Percentiles rank a stretch among this genome's conserved stretches.
Conservation (phyloP, 2,329 filamentous ascomycete genomes). For the Cercospora sp. region DNA sequence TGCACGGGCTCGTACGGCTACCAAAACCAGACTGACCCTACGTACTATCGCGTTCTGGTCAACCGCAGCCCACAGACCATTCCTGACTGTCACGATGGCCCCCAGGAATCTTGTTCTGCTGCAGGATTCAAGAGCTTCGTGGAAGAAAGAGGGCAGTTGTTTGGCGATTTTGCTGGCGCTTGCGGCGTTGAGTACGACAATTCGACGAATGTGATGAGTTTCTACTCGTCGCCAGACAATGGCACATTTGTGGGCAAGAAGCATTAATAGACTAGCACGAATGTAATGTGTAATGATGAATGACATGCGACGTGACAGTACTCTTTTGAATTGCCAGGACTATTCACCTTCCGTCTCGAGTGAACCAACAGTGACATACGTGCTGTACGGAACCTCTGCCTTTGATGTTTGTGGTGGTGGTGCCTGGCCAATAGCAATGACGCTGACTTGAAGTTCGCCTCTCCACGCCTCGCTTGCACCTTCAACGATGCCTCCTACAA, state of each 20-base stretch:
- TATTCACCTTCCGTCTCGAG: background rate
- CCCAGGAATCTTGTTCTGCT: slow-evolving; percentile 53
- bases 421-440: slow-evolving; percentile 8
- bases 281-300: slow-evolving; percentile 16
- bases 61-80: slow-evolving; percentile 55
- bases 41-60: slow-evolving; percentile 54
- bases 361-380: background rate
- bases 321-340: background rate
- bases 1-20: slow-evolving; percentile 60
- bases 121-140: slow-evolving; percentile 49
- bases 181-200: slow-evolving; percentile 49
- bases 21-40: slow-evolving; percentile 43
- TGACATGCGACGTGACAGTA: background rate
- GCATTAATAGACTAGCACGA: slow-evolving; percentile 9
- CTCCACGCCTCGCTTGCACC: slow-evolving; percentile 9
- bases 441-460: slow-evolving; percentile 13
- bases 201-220: slow-evolving; percentile 43
- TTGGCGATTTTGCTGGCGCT: slow-evolving; percentile 47
- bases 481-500: slow-evolving; percentile 39
- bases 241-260: slow-evolving; percentile 29
- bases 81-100: slow-evolving; percentile 52
- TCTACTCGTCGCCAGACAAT: slow-evolving; percentile 31
- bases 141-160: slow-evolving; percentile 44
- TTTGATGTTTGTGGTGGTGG: background rate
- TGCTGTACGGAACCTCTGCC: background rate